phyloP scores from a whole-genome alignment of 306 rosid species.

The Casuarina cunninghamiana region DNA sequence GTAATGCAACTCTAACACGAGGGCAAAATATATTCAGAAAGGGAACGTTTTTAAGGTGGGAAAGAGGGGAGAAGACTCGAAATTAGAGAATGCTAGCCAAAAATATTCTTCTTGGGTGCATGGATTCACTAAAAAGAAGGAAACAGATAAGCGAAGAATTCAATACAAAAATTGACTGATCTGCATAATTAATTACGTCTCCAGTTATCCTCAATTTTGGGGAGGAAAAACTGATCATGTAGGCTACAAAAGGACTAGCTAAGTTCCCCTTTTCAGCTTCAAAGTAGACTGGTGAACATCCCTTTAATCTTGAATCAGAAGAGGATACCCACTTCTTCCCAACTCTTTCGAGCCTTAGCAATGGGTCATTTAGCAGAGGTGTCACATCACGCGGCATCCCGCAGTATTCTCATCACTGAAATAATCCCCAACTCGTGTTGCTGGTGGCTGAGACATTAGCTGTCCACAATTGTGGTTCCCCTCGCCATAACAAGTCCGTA shows the following conservation, averaged over 20 bases:
- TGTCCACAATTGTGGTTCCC: constrained; percentile 15
- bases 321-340: neutral
- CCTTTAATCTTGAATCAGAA: neutral
- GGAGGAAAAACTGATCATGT: neutral
- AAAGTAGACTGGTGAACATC: neutral
- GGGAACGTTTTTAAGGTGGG: neutral
- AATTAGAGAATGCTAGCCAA: neutral
- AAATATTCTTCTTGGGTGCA: neutral
- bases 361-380: neutral
- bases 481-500: constrained; percentile 14
- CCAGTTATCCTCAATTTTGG: neutral
- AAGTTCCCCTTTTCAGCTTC: neutral
- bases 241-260: constrained; percentile 17
- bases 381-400: constrained; percentile 47
- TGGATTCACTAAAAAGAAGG: neutral
- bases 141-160: neutral
- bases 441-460: constrained; percentile 25
- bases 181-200: neutral
- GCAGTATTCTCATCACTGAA: constrained; percentile 45
- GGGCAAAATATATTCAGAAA: too few relatives aligned
- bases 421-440: constrained; percentile 32
- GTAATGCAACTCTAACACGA: too few relatives aligned
- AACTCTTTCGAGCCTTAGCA: neutral
- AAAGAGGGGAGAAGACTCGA: neutral
- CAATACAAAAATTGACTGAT: neutral